These are phyloP conservation scores for Coemansia sp. DNA, from an alignment of 192 early-diverging fungal genomes.

Conservation along the genomic window DNA sequence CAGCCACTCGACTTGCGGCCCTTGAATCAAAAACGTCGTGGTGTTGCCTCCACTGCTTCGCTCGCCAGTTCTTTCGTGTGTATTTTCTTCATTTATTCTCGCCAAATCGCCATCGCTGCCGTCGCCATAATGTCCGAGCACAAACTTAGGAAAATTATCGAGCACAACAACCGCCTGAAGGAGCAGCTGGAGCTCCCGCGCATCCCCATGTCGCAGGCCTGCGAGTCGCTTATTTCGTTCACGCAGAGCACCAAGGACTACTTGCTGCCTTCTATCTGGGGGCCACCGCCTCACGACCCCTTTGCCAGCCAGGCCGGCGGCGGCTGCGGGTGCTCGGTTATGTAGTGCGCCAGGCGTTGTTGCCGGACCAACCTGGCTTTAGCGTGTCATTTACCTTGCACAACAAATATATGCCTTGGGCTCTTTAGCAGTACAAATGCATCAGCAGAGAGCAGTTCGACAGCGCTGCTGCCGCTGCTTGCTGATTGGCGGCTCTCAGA, in stretches of 20 bases:
- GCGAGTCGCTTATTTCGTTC: constrained; percentile 57
- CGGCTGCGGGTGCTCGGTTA: constrained; percentile 50
- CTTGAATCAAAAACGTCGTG: no score
- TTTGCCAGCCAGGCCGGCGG: constrained; percentile 56
- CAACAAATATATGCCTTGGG: no score
- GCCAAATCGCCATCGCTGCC: no score
- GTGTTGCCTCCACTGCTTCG: background rate
- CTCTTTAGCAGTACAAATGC: no score
- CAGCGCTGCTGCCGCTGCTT: no score
- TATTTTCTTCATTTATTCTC: background rate
- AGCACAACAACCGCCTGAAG: constrained; percentile 67
- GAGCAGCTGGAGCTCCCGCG: constrained; percentile 76
- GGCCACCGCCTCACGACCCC: constrained; percentile 57
- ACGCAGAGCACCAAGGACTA: constrained; percentile 59
- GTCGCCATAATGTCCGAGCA: constrained; percentile 57
- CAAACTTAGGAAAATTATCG: constrained; percentile 66
- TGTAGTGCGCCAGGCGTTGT: no score
- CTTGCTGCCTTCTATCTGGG: constrained; percentile 59
- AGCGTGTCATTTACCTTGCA: no score
- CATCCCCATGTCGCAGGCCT: constrained; percentile 71
- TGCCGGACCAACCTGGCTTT: no score
- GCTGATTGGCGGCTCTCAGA: no score
- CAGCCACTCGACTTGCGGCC: no score
- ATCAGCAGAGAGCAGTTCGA: no score
- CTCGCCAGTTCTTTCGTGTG: background rate